Evolutionary conservation across 352 stramenopile species (phyloP).

Genomic region (Peronosclerospora sorghi): DNA sequence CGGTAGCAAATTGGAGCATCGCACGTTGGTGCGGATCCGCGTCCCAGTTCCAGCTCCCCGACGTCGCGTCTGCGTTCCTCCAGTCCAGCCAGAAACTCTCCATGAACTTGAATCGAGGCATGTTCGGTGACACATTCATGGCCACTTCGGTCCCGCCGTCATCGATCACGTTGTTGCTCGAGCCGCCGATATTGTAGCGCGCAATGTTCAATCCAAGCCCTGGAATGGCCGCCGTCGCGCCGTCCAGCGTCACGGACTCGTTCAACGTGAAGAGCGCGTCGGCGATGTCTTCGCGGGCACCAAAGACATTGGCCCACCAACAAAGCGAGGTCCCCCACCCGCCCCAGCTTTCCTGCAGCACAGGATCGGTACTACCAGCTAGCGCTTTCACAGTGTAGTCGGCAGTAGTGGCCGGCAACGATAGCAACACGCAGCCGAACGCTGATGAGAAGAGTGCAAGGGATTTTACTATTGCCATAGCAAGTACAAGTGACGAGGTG

Average conservation of each 20-base stretch:
- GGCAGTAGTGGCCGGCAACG: no score
- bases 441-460: no score
- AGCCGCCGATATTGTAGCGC: constrained; percentile 51
- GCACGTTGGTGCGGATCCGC: constrained; percentile 29
- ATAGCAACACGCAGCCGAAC: no score
- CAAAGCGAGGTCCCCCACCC: constrained; percentile 50
- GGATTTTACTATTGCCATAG: no score
- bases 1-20: constrained; percentile 27
- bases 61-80: constrained; percentile 26
- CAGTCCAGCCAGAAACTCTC: constrained; percentile 42
- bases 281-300: constrained; percentile 37
- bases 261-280: constrained; percentile 44
- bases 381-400: no score
- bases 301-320: constrained; percentile 58
- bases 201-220: constrained; percentile 44
- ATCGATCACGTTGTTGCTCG: constrained; percentile 28
- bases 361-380: no score
- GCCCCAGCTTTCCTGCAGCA: constrained; percentile 20
- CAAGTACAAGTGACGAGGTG: no score
- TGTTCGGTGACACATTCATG: constrained; percentile 36
- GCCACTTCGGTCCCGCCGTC: constrained; percentile 22
- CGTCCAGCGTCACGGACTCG: constrained; percentile 18
- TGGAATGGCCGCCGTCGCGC: constrained; percentile 17
- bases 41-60: constrained; percentile 40
- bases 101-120: constrained; percentile 46